Evolutionary conservation across 2,329 filamentous ascomycete species (phyloP).

Genomic region (Paraphoma sp.): DNA sequence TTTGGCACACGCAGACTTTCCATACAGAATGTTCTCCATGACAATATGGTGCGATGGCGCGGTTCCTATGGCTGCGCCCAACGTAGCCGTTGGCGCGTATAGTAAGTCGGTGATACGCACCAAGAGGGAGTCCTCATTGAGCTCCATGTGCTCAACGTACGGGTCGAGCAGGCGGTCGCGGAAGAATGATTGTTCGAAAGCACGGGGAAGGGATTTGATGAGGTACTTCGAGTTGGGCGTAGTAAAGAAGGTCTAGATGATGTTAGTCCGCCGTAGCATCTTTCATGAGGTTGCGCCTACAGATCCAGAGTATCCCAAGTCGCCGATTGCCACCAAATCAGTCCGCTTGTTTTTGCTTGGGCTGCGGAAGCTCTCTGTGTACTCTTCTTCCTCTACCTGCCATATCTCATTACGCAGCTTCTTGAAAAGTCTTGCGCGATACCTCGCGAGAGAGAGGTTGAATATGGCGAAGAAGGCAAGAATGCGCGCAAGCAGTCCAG

Average conservation of each 20-base stretch:
- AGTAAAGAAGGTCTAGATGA: constrained; percentile 68
- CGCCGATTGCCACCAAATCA: constrained; percentile 64
- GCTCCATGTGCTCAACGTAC: constrained; percentile 69
- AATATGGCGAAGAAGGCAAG: constrained; percentile 63
- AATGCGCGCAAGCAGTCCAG: constrained; percentile 51
- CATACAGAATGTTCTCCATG: constrained; percentile 77
- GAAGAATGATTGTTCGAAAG: constrained; percentile 76
- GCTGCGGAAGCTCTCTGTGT: constrained; percentile 60
- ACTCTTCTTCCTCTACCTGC: constrained; percentile 62
- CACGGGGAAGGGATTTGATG: constrained; percentile 73
- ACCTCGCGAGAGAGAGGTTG: constrained; percentile 56
- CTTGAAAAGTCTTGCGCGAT: constrained; percentile 57
- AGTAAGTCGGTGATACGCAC: constrained; percentile 76
- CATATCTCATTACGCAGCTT: constrained; percentile 60
- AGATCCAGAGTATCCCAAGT: constrained; percentile 77
- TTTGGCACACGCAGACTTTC: constrained; percentile 56
- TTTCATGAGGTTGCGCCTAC: constrained; percentile 42
- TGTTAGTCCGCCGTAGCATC: constrained; percentile 10
- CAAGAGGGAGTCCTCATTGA: constrained; percentile 66
- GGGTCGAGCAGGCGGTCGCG: constrained; percentile 68
- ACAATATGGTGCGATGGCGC: constrained; percentile 76
- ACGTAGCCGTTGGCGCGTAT: constrained; percentile 59
- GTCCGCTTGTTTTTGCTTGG: constrained; percentile 47
- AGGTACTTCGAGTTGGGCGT: constrained; percentile 72
- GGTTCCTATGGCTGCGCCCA: constrained; percentile 66